These are phyloP conservation scores for Mortierella sp. DNA, from an alignment of 371 early-diverging fungal species.

Conservation along the genomic window DNA sequence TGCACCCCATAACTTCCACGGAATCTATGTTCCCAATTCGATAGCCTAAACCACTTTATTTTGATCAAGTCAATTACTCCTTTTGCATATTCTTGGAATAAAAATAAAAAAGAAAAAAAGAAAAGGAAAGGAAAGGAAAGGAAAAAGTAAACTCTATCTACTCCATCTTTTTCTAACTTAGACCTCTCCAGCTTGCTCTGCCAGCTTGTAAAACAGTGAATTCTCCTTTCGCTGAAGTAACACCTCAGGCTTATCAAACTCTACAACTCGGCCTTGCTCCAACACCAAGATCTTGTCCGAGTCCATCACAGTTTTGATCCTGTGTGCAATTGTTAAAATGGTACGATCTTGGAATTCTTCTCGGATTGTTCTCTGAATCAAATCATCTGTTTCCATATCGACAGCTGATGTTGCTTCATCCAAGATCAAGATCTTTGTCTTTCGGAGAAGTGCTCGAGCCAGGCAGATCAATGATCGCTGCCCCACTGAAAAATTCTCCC, in stretches of 20 bases:
- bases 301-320: slow-evolving; percentile 80
- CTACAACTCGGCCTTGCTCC: slow-evolving; percentile 82
- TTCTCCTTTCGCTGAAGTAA: slow-evolving; percentile 63
- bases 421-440: slow-evolving; percentile 73
- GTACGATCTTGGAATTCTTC: slow-evolving; percentile 68
- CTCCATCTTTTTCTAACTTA: background rate
- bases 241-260: slow-evolving; percentile 73
- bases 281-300: slow-evolving; percentile 89
- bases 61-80: too few species aligned
- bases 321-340: slow-evolving; percentile 57
- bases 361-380: slow-evolving; percentile 84
- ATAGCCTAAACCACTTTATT: background rate
- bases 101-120: background rate
- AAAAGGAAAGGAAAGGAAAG: background rate
- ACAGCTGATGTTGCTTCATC: slow-evolving; percentile 87
- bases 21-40: slow-evolving; percentile 41
- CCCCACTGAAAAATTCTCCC: slow-evolving; percentile 77
- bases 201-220: slow-evolving; percentile 66
- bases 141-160: background rate
- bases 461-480: slow-evolving; percentile 85
- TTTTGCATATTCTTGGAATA: too few species aligned
- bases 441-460: slow-evolving; percentile 79
- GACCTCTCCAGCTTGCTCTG: slow-evolving; percentile 41
- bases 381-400: slow-evolving; percentile 79
- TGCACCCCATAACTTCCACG: slow-evolving; percentile 68